phyloP scores from a whole-genome alignment of 257 asterid species.

The Rauvolfia tetraphylla region DNA sequence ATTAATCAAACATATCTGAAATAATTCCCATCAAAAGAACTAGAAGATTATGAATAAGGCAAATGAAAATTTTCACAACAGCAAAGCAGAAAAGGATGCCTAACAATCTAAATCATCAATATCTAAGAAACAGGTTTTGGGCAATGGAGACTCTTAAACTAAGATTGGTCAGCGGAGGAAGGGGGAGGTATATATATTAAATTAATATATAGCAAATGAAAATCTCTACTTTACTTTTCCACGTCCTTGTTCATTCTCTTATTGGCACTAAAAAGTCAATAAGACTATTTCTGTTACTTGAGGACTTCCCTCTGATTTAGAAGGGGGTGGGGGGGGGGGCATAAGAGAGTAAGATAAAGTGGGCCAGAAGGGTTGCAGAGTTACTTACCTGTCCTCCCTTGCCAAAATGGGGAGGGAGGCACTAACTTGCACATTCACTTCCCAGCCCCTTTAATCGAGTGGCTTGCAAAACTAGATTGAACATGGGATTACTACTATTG shows the following conservation, averaged over 20 bases:
- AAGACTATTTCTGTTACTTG: background rate
- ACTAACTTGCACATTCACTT: background rate
- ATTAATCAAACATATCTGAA: background rate
- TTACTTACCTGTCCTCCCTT: background rate
- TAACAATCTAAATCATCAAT: background rate
- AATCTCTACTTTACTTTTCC: background rate
- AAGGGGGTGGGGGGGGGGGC: background rate
- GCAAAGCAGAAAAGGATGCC: background rate
- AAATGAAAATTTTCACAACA: background rate
- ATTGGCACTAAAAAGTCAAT: background rate
- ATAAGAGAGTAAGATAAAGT: too few species aligned
- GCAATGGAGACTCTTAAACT: background rate
- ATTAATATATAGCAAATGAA: too few species aligned
- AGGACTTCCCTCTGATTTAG: background rate
- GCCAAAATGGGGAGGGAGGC: background rate
- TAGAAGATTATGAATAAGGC: background rate
- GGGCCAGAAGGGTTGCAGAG: background rate
- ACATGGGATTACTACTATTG: background rate
- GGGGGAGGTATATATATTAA: too few species aligned
- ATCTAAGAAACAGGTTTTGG: background rate
- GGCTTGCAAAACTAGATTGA: background rate
- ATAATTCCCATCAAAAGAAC: background rate
- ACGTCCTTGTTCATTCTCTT: background rate
- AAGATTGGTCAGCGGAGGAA: background rate
- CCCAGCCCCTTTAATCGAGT: background rate